Base-by-base conservation (phyloP, 139 green algal genomes). In the Picochlorum costavermella region DNA sequence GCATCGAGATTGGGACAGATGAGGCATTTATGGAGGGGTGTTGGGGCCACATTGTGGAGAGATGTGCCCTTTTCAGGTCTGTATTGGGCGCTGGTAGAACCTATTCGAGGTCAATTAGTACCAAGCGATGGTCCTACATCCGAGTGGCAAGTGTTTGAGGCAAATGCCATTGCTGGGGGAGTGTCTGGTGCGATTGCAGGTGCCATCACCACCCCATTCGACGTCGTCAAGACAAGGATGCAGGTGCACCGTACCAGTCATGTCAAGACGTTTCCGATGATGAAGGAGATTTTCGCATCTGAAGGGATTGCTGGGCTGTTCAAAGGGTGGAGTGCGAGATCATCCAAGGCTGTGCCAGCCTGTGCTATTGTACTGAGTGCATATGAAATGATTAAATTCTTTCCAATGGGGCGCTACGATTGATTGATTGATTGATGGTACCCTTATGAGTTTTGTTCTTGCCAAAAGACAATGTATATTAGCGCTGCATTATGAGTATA, bases 21-120 rank as follows among this genome's bases (percentile, higher is more conserved):
- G 46, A 20, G 6, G n/a, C 46, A 53, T 20, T 31, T 96, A 65
- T 96, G 83, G 82, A 88, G 75, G 6, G 91, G 89, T 4, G 74
- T 89, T 6, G 77, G 64, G 3, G 84, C 91, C 4, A 94, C 90
- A 1, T 73, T 98, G 10, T 82, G 80, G 0, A 70, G 92, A 0
- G 92, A 98, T 60, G 90, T 98, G 26, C 92, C 92, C 2, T 98
- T 97, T 65, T 92, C 85, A 20, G 90, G 84, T 2, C 63, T 98
- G 6, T 98, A 97, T 79, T 98, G 92, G 91, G 81, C 68, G 10
- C 20, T 88, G 33, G 62, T 96, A 60, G 92, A 98, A 81, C 82
- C 85, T 0, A 81, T 96, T 1, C 59, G 89, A 25, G 23, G 17
- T 0, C 58, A 50, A 0, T 48, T 92, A 61, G 66, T 88, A 26